Evolutionary conservation across 169 alveolate species (phyloP), one percentile per base, ranked within the genome.

Genomic region (Plasmodium ovale): DNA sequence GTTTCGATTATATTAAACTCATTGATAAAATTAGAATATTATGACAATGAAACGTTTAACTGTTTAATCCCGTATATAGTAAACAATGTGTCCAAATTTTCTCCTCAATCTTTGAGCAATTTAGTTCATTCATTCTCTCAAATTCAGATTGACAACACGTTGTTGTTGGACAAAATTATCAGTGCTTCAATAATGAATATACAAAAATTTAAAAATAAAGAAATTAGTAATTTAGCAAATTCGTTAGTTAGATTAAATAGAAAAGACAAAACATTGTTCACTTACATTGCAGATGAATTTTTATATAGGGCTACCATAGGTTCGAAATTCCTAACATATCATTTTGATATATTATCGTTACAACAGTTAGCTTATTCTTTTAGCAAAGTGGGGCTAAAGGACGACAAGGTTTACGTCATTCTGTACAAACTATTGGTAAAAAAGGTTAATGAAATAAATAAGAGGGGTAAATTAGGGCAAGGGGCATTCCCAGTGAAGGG

Each of bases 251-350:
- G 90, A 33, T 39, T 82, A 51, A 82, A 82, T 39, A 65, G 65
- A 65, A 82, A 65, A 49, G 70, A 82, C 27, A 82, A 82, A 25
- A 56, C 54, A 19, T 51, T 82, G 31, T 82, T 82, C 53, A 82
- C 90, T 7, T 82, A 82, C 58, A 35, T 82, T 35, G 65, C 65
- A 5, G 90, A 82, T n/a, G 90, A 82, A 47, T 82, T 82, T 67
- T 37, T 82, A 27, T 82, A 82, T 56, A 65, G 90, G 39, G 67
- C 90, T 25, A 82, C 90, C 25, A 82, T 82, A 10, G 90, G 90
- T n/a, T 27, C 71, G 9, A 82, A 67, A 44, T 82, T 65, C 51
- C n/a, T 29, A 51, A 27, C 14, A 2, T 82, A 82, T n/a, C 23
- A 64, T 12, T 82, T 82, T 65, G 90, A 82, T 27, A 42, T 82